Base-by-base conservation (phyloP, 352 stramenopile species). In the Chrysophaeum taylorii region DNA sequence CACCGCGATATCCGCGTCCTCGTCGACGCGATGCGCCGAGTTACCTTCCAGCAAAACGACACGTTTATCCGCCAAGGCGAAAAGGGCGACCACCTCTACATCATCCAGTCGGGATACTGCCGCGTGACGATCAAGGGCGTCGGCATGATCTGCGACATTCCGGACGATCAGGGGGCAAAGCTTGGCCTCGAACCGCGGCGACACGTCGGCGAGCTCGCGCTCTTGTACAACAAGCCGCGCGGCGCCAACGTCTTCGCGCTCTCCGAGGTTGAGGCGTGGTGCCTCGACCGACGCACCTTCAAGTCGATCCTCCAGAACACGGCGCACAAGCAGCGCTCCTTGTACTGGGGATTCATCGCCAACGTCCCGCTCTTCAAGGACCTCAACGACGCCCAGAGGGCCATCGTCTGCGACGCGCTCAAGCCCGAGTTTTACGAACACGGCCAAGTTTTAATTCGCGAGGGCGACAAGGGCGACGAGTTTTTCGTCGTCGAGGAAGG, bases 171-270 rank as follows among this genome's bases (percentile, higher is more conserved):
- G 14, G 14, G 31, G 41, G 41, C 41, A 21, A n/a, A 21, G 14
- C 41, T 48, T 21, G 41, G 41, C 41, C 41, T 73, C 35, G 68
- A 71, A 41, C 72, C 70, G 25, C 77, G 77, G n/a, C 38, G 72
- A 74, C 35, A 74, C 2, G 96, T 96, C 68, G 90, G 91, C 2
- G 89, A 96, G 77, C 78, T 94, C 33, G 90, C 85, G 12, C 69
- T 97, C 68, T 82, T 96, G 29, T 95, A 96, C 80, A 93, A 94
- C 71, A 86, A 81, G 64, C 83, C 88, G n/a, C 85, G 90, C n/a
- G 87, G 87, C 0, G 89, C 88, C 2, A 92, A 89, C 7, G 90
- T 96, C 36, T 84, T 79, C 29, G 87, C 85, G 0, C 71, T 89
- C 21, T 84, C 92, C 70, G 79, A 90, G 71, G 91, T 45, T 39